A percentile compares a stretch with the other conserved stretches of the same genome.
These are phyloP conservation scores for Acaromyces ingoldii DNA, from an alignment of 1,284 basidiomycete species.

Conservation along the genomic window DNA sequence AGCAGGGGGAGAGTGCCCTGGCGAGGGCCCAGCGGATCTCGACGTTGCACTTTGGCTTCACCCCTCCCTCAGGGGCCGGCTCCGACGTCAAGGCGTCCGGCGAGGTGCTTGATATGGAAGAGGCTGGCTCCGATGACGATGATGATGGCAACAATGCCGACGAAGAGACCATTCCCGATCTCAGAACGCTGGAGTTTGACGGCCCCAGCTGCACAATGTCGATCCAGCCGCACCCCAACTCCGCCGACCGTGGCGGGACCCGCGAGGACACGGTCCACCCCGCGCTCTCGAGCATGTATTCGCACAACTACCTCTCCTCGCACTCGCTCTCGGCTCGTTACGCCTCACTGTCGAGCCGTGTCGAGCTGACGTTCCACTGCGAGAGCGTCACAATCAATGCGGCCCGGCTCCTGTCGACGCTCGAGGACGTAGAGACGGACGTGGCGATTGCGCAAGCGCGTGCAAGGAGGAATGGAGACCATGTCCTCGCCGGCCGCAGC, in stretches of 20 bases:
- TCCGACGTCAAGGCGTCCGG: background rate
- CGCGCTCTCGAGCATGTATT: constrained; percentile 16
- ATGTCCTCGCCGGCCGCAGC: background rate
- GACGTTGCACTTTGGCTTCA: background rate
- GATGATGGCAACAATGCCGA: background rate
- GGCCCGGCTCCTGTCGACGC: constrained; percentile 16
- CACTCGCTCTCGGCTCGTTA: constrained; percentile 19
- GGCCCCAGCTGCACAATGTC: constrained; percentile 20
- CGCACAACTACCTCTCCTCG: constrained; percentile 26
- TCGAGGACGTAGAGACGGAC: constrained; percentile 28
- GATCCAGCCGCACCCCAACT: constrained; percentile 31
- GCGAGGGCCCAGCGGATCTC: background rate
- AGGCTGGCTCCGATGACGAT: background rate
- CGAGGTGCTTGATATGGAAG: background rate
- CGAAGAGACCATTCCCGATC: constrained; percentile 6
- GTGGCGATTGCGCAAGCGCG: constrained; percentile 3
- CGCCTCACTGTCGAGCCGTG: constrained; percentile 12
- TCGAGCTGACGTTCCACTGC: constrained; percentile 33
- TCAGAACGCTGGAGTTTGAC: constrained; percentile 26
- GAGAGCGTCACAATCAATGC: constrained; percentile 24
- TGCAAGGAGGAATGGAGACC: background rate
- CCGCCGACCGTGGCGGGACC: no score
- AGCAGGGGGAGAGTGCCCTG: background rate
- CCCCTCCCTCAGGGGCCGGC: background rate
- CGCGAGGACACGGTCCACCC: constrained; percentile 19